A percentile compares a stretch with the other conserved stretches of the same genome.
Conservation (phyloP, 352 stramenopile genomes). For the Phytophthora lateralis region DNA sequence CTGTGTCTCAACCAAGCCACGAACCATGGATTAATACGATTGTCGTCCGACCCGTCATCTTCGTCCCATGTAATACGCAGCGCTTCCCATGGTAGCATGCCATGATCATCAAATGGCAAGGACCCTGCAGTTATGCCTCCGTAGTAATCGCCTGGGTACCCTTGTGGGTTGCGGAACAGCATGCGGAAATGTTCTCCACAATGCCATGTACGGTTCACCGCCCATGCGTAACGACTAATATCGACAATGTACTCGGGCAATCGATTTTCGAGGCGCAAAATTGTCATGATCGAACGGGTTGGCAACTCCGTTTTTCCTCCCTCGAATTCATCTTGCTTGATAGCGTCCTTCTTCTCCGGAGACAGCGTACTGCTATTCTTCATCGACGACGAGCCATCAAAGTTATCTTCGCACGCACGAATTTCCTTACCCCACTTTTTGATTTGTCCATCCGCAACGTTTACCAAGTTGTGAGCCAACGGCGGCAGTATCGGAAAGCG, state of each 20-base stretch:
- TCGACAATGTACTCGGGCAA: conserved; percentile 79
- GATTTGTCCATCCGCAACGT: conserved; percentile 64
- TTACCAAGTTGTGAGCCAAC: conserved; percentile 70
- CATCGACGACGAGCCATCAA: conserved; percentile 16
- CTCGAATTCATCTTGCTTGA: conserved; percentile 10
- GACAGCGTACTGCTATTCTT: conserved; percentile 12
- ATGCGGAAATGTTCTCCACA: conserved; percentile 81
- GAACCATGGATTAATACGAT: conserved; percentile 86
- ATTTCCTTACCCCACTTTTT: conserved; percentile 80
- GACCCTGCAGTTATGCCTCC: conserved; percentile 67
- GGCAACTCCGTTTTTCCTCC: conserved; percentile 13
- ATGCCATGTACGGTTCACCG: conserved; percentile 58
- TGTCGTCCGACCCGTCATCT: conserved; percentile 83
- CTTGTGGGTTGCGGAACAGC: conserved; percentile 75
- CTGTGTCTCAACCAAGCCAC: conserved; percentile 17
- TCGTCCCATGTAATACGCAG: conserved; percentile 85
- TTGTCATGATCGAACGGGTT: conserved; percentile 50
- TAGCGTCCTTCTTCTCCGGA: conserved; percentile 12
- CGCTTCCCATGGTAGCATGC: conserved; percentile 81
- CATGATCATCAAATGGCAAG: conserved; percentile 60
- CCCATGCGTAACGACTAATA: conserved; percentile 65
- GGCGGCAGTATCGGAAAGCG: conserved; percentile 78
- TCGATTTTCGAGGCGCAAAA: conserved; percentile 84
- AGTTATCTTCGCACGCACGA: conserved; percentile 49
- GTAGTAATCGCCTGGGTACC: conserved; percentile 76